Conservation (phyloP, 495 filamentous ascomycete genomes). For the Aspergillus haitiensis region DNA sequence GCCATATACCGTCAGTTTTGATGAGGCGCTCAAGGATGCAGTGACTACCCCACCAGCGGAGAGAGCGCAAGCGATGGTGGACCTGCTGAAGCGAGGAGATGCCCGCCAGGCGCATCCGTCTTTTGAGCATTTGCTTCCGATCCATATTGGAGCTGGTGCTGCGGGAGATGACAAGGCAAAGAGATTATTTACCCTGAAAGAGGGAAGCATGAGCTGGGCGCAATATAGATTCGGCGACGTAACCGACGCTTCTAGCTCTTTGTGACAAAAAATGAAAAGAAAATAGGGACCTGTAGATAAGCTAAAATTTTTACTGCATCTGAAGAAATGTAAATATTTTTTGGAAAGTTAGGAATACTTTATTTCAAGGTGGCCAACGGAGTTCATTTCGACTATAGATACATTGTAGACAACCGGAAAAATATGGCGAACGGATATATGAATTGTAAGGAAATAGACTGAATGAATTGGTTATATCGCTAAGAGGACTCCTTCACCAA, state of each 20-base stretch:
- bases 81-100: conserved; percentile 61
- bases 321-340: conserved; percentile 11
- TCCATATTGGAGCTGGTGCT: conserved; percentile 72
- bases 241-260: conserved; percentile 30
- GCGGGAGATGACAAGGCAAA: conserved; percentile 62
- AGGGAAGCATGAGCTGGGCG: conserved; percentile 71
- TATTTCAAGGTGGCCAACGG: conserved; percentile 9
- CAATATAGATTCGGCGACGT: conserved; percentile 74
- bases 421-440: conserved; percentile 33
- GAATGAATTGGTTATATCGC: conserved; percentile 23
- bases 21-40: conserved; percentile 74
- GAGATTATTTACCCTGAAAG: conserved; percentile 63
- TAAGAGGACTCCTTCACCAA: conserved; percentile 67
- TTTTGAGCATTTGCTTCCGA: conserved; percentile 79
- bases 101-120: conserved; percentile 75
- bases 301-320: background rate
- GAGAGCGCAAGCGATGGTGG: conserved; percentile 60
- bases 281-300: background rate
- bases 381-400: conserved; percentile 48
- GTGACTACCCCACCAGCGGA: conserved; percentile 53
- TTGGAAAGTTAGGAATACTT: background rate
- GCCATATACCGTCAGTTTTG: conserved; percentile 73
- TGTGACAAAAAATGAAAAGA: conserved; percentile 11
- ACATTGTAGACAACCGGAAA: conserved; percentile 36
- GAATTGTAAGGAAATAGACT: conserved; percentile 10